Evolutionary conservation across 1,284 basidiomycete genomes (phyloP), one percentile per base, ranked within the genome.

Genomic region (Phlebopus sp.): DNA sequence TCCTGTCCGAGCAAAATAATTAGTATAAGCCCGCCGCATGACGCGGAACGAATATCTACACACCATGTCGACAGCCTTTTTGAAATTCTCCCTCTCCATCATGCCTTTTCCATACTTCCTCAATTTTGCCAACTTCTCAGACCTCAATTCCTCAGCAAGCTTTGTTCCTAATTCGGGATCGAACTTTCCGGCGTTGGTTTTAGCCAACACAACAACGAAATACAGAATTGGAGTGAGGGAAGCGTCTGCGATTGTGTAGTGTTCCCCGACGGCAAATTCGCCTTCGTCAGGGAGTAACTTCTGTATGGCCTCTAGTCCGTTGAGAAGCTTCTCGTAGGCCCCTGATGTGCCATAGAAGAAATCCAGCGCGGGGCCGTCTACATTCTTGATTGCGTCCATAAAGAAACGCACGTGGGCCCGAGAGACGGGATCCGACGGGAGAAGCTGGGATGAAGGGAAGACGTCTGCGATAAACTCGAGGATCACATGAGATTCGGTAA

Each of bases 401-500:
- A 84, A 81, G 63, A 83, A 78, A 14, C 82, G 77, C 5, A 71
- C 76, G 48, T 73, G 70, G 4, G 82, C 82, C 23, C 78, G 76
- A 13, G 62, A 56, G 30, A 84, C 71, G 1, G 81, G 79, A 58
- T 81, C 76, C 6, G 67, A 61, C 0, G 81, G 80, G 8, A 82
- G 70, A 17, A 82, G 68, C 9, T 56, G 53, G 7, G 70, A 66
- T 15, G 69, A 53, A 1, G 76, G 77, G 59, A 64, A 75, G 45
- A 82, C 63, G 56, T 84, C 80, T n/a, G 77, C 76, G 47, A 82
- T 57, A 64, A 84, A 81, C 60, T 84, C 81, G 49, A 84, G 64
- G 42, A 84, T 69, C 27, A 84, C 71, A 37, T 78, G 72, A 3
- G 81, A 83, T 59, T 86, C 82, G 19, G 78, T 72, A 50, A 85